Percentiles rank a stretch among this genome's conserved stretches.
Conservation (phyloP, 1,284 basidiomycete species). For the Boletus calvinii region DNA sequence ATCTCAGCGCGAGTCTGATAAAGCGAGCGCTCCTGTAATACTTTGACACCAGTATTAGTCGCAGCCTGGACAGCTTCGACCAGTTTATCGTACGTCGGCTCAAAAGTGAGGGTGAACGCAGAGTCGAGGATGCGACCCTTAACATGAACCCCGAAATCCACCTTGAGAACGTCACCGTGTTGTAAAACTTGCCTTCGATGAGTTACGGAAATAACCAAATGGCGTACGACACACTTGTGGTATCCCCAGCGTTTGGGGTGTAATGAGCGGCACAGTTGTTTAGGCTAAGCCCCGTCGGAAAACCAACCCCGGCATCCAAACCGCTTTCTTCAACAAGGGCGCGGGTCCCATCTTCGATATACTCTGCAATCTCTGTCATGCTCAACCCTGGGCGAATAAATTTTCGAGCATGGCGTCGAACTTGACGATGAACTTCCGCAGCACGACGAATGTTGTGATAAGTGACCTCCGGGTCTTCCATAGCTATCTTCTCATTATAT, state of each 20-base stretch:
- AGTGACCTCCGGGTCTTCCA: constrained; percentile 77
- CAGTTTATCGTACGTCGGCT: constrained; percentile 87
- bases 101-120: constrained; percentile 91
- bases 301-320: constrained; percentile 84
- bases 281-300: constrained; percentile 95
- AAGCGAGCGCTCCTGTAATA: constrained; percentile 27
- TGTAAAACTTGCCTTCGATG: constrained; percentile 61
- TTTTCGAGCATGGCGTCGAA: constrained; percentile 80
- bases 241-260: constrained; percentile 95
- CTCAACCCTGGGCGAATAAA: constrained; percentile 91
- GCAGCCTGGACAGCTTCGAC: constrained; percentile 92
- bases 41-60: constrained; percentile 87
- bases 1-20: constrained; percentile 14
- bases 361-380: constrained; percentile 93
- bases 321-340: constrained; percentile 92
- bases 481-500: constrained; percentile 74
- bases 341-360: constrained; percentile 90
- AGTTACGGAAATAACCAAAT: constrained; percentile 13
- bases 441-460: constrained; percentile 91
- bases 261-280: constrained; percentile 98
- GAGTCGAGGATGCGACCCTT: constrained; percentile 94
- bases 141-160: constrained; percentile 97
- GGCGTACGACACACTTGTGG: constrained; percentile 54
- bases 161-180: constrained; percentile 88
- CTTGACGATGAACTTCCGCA: constrained; percentile 95